Evolutionary conservation across 176 grass and related monocot species (phyloP), one percentile per base, ranked within the genome.

Genomic region (Saccharum spontaneum): DNA sequence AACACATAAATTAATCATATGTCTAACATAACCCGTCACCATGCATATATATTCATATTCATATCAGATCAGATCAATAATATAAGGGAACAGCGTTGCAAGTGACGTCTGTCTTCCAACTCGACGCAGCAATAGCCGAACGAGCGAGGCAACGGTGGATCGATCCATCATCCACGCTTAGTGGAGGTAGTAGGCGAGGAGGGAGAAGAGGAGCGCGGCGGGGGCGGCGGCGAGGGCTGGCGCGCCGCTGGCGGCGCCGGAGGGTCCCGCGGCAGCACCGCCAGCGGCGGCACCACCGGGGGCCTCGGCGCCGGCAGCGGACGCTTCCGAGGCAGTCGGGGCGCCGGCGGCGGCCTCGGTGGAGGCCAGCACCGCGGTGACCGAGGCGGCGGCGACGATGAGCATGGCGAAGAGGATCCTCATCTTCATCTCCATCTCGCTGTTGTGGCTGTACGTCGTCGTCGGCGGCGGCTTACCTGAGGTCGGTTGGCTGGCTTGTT

Each of bases 181-280:
- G 65, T 86, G 83, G 55, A 90, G 88, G 79, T 86, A 90, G 52
- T 86, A 90, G 2, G 73, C 83, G 88, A 90, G 79, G 66, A 90
- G 77, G 73, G 79, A 82, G 83, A 77, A 13, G 36, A 90, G 10
- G 83, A 84, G 55, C 17, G 81, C 81, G 18, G 39, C 33, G 33
- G 73, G 73, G 0, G 24, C 57, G 17, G 75, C 45, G 31, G 13
- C 79, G 33, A 81, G 33, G 3, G 18, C 20, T 4, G 60, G 22
- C 13, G 76, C 69, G 45, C 26, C 71, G 18, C 61, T 26, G 28
- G 11, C 17, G 16, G 40, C 73, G 37, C 37, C 37, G 52, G 24
- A 8, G 1, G 78, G 78, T 1, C 63, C 63, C 4, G 63, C 63
- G 7, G 44, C 44, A 0, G 14, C 38, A 0, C 33, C 40, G 9